These are phyloP conservation scores for Rhizoclosmatium hyalinum DNA, from an alignment of 371 early-diverging fungal species.

Conservation along the genomic window DNA sequence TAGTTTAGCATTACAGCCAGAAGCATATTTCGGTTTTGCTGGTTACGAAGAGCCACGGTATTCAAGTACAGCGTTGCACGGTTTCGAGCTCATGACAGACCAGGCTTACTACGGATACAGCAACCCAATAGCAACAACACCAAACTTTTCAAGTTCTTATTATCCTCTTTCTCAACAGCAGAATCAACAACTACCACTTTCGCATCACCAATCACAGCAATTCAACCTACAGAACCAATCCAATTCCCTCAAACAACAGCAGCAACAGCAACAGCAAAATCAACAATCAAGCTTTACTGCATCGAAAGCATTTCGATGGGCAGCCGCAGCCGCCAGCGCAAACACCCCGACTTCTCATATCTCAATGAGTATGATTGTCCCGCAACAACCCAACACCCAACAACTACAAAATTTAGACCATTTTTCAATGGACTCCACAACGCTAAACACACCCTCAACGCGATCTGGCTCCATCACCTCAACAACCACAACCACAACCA, in stretches of 20 bases:
- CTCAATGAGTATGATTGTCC: slow-evolving; percentile 15
- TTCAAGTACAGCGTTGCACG: neutral
- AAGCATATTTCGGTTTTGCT: neutral
- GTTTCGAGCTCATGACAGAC: slow-evolving; percentile 21
- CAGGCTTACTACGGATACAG: slow-evolving; percentile 18
- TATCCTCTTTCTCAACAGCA: neutral
- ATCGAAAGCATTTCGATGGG: slow-evolving; percentile 19
- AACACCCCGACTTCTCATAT: neutral
- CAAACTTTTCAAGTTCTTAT: neutral
- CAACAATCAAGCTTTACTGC: neutral
- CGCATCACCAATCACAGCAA: neutral
- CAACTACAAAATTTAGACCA: neutral
- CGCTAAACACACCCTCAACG: neutral
- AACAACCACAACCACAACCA: neutral
- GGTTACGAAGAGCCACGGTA: slow-evolving; percentile 19
- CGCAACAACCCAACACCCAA: neutral
- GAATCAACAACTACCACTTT: neutral
- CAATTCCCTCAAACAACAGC: neutral
- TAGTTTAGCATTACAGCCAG: neutral
- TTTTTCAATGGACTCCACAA: neutral
- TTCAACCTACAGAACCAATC: neutral
- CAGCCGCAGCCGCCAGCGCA: slow-evolving; percentile 3
- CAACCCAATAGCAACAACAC: neutral
- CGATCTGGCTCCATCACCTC: neutral
- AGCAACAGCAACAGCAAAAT: neutral